Conservation (phyloP, 148 eudicot species). For the Cornus controversa region DNA sequence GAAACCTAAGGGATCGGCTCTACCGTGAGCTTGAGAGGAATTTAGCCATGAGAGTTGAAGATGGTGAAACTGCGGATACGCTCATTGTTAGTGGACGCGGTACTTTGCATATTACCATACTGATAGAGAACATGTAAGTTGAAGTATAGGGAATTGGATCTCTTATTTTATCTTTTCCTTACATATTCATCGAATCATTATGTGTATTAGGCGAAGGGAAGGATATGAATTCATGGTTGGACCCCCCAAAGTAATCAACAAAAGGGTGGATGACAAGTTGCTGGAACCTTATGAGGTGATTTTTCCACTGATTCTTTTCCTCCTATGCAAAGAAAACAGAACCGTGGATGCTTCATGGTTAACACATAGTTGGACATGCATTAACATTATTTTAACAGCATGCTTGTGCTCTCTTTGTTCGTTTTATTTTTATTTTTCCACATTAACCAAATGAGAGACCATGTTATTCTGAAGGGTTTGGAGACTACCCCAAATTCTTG, state of each 20-base stretch:
- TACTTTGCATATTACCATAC: constrained; percentile 90
- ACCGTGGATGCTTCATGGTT: neutral
- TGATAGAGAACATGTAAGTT: constrained; percentile 96
- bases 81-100: constrained; percentile 97
- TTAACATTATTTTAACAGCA: neutral
- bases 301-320: constrained; percentile 1
- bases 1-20: constrained; percentile 93
- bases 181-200: neutral
- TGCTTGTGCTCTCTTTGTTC: neutral
- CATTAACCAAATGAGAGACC: no score
- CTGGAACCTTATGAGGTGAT: constrained; percentile 88
- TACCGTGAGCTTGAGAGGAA: constrained; percentile 93
- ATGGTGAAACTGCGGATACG: constrained; percentile 95
- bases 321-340: neutral
- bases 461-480: no score
- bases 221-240: constrained; percentile 99
- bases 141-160: neutral
- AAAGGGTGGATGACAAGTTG: constrained; percentile 69
- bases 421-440: no score
- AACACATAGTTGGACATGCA: neutral
- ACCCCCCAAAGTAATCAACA: constrained; percentile 96
- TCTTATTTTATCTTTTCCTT: constrained; percentile 9
- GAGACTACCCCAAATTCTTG: no score
- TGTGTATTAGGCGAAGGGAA: constrained; percentile 81
- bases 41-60: constrained; percentile 99